A percentile compares a stretch with the other conserved stretches of the same genome.
Conservation (phyloP, 1,284 basidiomycete species). For the Caloboletus firmus region DNA sequence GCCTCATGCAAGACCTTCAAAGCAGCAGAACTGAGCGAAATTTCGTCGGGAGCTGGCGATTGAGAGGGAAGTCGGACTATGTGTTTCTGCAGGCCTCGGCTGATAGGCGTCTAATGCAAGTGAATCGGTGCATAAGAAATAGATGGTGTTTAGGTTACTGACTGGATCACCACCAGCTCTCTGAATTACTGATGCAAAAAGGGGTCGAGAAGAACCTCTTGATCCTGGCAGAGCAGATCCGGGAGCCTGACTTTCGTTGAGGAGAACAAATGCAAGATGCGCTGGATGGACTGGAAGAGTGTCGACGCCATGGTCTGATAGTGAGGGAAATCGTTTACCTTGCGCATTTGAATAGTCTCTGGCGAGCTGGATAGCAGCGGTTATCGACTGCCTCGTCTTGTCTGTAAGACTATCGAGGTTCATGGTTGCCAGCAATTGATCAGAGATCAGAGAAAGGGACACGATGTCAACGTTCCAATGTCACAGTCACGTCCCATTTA, state of each 20-base stretch:
- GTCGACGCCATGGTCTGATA: neutral
- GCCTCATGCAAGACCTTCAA: conserved; percentile 79
- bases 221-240: conserved; percentile 34
- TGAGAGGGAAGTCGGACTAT: conserved; percentile 81
- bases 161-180: conserved; percentile 79
- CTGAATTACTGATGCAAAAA: conserved; percentile 74
- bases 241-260: conserved; percentile 56
- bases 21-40: conserved; percentile 59
- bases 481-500: neutral
- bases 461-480: neutral
- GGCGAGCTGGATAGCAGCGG: conserved; percentile 73
- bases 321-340: conserved; percentile 40
- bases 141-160: conserved; percentile 5
- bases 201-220: conserved; percentile 39
- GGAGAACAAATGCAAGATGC: conserved; percentile 75
- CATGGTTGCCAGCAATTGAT: conserved; percentile 40
- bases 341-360: conserved; percentile 82
- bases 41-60: conserved; percentile 82
- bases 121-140: conserved; percentile 31
- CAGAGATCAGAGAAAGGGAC: neutral
- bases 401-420: conserved; percentile 76
- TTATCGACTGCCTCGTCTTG: conserved; percentile 66
- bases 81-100: conserved; percentile 64
- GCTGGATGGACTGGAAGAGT: conserved; percentile 56
- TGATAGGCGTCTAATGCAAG: conserved; percentile 48